These are phyloP conservation scores for Lathyrus aphaca DNA, from an alignment of 306 rosid genomes.

Conservation along the genomic window DNA sequence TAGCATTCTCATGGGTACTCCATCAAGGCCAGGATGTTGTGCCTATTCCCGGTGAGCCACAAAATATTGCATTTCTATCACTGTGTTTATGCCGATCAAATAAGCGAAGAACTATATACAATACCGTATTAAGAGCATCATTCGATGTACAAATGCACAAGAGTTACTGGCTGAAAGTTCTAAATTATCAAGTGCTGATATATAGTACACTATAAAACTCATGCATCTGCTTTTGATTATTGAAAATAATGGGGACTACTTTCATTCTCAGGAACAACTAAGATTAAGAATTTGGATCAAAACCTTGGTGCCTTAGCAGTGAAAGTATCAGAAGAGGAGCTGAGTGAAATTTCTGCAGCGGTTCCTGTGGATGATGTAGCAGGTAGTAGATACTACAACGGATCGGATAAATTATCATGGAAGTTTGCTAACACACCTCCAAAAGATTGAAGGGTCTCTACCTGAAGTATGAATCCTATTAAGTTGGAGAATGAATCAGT, in stretches of 20 bases:
- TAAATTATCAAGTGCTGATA: no score
- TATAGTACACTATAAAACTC: no score
- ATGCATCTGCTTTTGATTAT: not conserved
- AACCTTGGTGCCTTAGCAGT: conserved; percentile 60
- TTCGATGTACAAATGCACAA: no score
- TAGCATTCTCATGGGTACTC: conserved; percentile 76
- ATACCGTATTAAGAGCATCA: no score
- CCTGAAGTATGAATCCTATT: conserved; percentile 42
- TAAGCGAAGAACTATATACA: no score
- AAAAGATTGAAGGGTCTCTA: conserved; percentile 21
- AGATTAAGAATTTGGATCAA: conserved; percentile 62
- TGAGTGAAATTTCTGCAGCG: conserved; percentile 53
- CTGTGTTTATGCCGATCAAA: no score
- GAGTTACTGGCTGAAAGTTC: no score
- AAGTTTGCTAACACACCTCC: conserved; percentile 61
- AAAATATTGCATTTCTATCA: not conserved
- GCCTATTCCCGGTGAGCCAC: conserved; percentile 49
- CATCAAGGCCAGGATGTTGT: conserved; percentile 64
- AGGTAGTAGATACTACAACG: conserved; percentile 40
- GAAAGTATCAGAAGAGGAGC: conserved; percentile 49
- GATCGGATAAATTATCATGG: conserved; percentile 32
- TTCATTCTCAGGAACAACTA: conserved; percentile 60
- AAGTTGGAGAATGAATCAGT: not conserved
- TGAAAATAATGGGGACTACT: not conserved
- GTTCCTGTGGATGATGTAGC: conserved; percentile 58